These are phyloP conservation scores for Aspergillus uvarum DNA, from an alignment of 2,329 filamentous ascomycete genomes.

Conservation along the genomic window DNA sequence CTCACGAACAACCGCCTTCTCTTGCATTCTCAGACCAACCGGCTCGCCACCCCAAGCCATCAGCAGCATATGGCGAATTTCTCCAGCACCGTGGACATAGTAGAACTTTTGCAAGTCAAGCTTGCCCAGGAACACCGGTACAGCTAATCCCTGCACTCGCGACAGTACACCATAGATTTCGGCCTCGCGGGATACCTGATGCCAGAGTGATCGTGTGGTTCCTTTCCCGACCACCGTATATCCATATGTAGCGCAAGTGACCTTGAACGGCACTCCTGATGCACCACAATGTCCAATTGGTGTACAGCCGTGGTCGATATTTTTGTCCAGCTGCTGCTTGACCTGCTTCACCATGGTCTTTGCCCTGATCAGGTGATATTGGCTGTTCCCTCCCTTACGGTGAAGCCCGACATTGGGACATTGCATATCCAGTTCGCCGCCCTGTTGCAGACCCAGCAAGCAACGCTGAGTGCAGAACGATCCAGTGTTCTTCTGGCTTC, in stretches of 20 bases:
- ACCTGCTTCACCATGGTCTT: constrained; percentile 19
- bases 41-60: not conserved
- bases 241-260: constrained; percentile 26
- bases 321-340: constrained; percentile 27
- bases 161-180: constrained; percentile 26
- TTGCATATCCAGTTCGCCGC: not conserved
- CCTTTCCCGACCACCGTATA: constrained; percentile 34
- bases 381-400: not conserved
- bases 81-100: constrained; percentile 29
- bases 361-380: constrained; percentile 17
- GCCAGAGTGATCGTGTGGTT: constrained; percentile 29
- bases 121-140: constrained; percentile 30
- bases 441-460: constrained; percentile 23
- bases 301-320: constrained; percentile 24
- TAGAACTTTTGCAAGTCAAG: constrained; percentile 28
- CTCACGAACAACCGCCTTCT: rapidly evolving
- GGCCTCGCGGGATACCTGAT: constrained; percentile 25
- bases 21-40: no score
- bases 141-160: constrained; percentile 25
- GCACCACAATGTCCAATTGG: constrained; percentile 27
- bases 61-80: not conserved
- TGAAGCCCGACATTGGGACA: not conserved
- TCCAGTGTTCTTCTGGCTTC: not conserved
- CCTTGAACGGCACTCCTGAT: constrained; percentile 31
- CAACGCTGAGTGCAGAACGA: constrained; percentile 1